Conservation (phyloP, 2,329 filamentous ascomycete species). For the Fusarium temperatum region DNA sequence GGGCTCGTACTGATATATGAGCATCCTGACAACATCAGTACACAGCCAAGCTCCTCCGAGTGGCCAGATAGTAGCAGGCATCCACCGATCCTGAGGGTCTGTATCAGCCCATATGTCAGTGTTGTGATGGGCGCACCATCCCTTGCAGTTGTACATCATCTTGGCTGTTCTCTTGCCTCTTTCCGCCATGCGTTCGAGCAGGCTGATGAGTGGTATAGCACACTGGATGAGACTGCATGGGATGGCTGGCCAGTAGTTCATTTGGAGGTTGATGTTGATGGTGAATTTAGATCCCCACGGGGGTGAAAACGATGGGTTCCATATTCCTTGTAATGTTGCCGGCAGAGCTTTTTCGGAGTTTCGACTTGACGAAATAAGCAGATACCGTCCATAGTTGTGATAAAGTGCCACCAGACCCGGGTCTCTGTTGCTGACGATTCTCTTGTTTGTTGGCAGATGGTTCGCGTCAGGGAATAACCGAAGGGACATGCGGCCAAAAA, state of each 20-base stretch:
- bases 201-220: conserved; percentile 52
- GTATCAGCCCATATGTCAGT: conserved; percentile 53
- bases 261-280: conserved; percentile 62
- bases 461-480: conserved; percentile 33
- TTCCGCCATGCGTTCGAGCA: conserved; percentile 34
- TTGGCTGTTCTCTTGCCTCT: conserved; percentile 46
- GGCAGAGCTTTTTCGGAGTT: conserved; percentile 40
- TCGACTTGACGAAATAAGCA: conserved; percentile 42
- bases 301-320: conserved; percentile 45
- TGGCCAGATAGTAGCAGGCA: conserved; percentile 42
- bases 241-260: conserved; percentile 60
- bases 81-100: conserved; percentile 48
- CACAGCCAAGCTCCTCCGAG: conserved; percentile 41
- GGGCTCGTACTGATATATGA: conserved; percentile 34
- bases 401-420: conserved; percentile 41
- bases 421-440: conserved; percentile 30
- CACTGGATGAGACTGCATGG: conserved; percentile 49
- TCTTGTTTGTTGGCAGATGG: conserved; percentile 34
- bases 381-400: conserved; percentile 47
- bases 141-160: conserved; percentile 50
- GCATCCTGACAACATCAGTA: conserved; percentile 35
- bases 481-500: conserved; percentile 29
- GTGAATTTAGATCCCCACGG: conserved; percentile 60
- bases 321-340: conserved; percentile 49
- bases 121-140: conserved; percentile 51